A percentile compares a stretch with the other conserved stretches of the same genome.
Evolutionary conservation across 2,329 filamentous ascomycete genomes (phyloP).

Genomic region (Fusarium veterinarium): DNA sequence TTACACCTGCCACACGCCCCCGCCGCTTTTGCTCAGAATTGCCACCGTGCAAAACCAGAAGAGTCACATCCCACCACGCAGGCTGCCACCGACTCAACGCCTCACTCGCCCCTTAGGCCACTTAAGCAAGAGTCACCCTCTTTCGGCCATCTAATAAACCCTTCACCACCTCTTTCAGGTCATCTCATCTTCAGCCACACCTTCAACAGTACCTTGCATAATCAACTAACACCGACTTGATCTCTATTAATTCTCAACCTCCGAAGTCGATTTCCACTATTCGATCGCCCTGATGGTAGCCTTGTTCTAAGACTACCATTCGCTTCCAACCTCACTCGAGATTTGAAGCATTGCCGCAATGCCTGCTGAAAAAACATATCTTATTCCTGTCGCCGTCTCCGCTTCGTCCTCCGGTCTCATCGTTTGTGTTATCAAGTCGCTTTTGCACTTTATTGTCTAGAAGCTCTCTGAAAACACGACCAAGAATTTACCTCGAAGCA

Average conservation of each 20-base stretch:
- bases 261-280: slow-evolving; percentile 23
- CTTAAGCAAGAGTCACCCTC: slow-evolving; percentile 51
- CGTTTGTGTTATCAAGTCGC: slow-evolving; percentile 63
- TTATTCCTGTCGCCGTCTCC: slow-evolving; percentile 72
- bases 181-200: slow-evolving; percentile 41
- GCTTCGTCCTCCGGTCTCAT: slow-evolving; percentile 70
- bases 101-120: slow-evolving; percentile 50
- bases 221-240: slow-evolving; percentile 37
- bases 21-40: slow-evolving; percentile 49
- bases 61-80: slow-evolving; percentile 52
- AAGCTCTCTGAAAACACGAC: slow-evolving; percentile 55
- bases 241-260: slow-evolving; percentile 25
- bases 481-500: slow-evolving; percentile 54
- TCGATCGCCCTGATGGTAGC: slow-evolving; percentile 49
- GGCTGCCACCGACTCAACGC: slow-evolving; percentile 43
- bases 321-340: slow-evolving; percentile 41
- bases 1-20: slow-evolving; percentile 46
- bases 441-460: slow-evolving; percentile 57
- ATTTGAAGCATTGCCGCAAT: slow-evolving; percentile 60
- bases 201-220: slow-evolving; percentile 48
- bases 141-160: slow-evolving; percentile 45
- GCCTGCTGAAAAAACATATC: slow-evolving; percentile 64
- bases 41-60: slow-evolving; percentile 51
- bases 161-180: slow-evolving; percentile 40
- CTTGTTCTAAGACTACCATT: slow-evolving; percentile 48